phyloP scores from a whole-genome alignment of 2,329 filamentous ascomycete genomes.

The Huntiella savannae region DNA sequence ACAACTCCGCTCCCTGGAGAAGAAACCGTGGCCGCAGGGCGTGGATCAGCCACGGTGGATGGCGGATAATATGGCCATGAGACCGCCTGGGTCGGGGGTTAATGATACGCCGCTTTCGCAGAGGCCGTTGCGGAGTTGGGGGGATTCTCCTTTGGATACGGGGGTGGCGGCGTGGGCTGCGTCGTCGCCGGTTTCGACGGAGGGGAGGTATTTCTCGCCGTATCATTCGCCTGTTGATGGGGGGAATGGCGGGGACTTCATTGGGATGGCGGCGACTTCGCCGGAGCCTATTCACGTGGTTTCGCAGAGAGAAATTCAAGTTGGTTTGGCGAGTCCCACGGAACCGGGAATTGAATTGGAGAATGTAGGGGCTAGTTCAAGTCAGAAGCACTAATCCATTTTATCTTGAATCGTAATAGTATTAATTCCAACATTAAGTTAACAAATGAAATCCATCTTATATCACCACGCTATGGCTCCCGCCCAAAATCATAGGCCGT shows the following conservation, averaged over 20 bases:
- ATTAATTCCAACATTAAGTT: not conserved
- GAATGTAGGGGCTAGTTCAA: conserved; percentile 20
- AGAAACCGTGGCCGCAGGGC: conserved; percentile 11
- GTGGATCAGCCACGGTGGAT: conserved; percentile 1
- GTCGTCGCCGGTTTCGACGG: not conserved
- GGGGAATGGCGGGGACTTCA: not conserved
- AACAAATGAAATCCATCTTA: conserved; percentile 1
- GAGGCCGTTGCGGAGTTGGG: conserved; percentile 32
- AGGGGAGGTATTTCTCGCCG: not conserved
- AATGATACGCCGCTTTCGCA: conserved; percentile 35
- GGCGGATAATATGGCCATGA: conserved; percentile 6
- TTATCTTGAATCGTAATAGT: not conserved
- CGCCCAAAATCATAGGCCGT: conserved; percentile 6
- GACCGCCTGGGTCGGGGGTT: not conserved
- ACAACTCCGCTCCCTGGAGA: conserved; percentile 29
- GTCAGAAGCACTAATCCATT: not conserved
- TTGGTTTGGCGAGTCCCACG: conserved; percentile 6
- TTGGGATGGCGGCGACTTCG: not conserved
- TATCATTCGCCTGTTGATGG: conserved; percentile 1
- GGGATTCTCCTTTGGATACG: conserved; percentile 28
- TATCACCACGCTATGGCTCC: conserved; percentile 5
- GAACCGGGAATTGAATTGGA: conserved; percentile 31
- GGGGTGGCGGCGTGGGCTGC: not conserved
- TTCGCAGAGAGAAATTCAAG: conserved; percentile 12
- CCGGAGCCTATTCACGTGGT: not conserved